phyloP scores from a whole-genome alignment of 495 filamentous ascomycete species.

The Lophiotrema nucula region DNA sequence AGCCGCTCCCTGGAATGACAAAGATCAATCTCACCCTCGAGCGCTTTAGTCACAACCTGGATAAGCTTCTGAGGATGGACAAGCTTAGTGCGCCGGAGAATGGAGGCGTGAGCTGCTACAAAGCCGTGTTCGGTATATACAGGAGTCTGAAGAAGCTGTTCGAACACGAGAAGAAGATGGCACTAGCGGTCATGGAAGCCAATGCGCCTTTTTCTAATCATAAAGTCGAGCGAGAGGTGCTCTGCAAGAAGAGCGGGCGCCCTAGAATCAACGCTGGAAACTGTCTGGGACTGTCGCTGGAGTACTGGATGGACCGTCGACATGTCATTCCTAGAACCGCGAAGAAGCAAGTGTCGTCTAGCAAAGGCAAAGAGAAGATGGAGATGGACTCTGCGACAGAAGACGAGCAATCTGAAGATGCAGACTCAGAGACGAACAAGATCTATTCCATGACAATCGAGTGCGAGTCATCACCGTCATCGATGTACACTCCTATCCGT shows the following conservation, averaged over 20 bases:
- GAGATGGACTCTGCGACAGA: constrained; percentile 21
- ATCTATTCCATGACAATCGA: constrained; percentile 65
- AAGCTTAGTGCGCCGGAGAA: constrained; percentile 66
- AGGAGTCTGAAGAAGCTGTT: constrained; percentile 62
- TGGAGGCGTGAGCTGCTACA: constrained; percentile 69
- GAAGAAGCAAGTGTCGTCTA: constrained; percentile 24
- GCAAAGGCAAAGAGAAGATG: constrained; percentile 29
- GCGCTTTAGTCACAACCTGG: constrained; percentile 75
- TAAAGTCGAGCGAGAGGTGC: constrained; percentile 50
- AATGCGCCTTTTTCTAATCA: constrained; percentile 50
- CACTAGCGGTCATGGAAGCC: constrained; percentile 43
- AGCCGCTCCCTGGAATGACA: constrained; percentile 45
- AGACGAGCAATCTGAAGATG: constrained; percentile 20
- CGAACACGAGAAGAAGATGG: constrained; percentile 63
- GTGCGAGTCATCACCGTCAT: constrained; percentile 54
- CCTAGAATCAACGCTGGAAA: constrained; percentile 74
- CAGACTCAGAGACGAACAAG: constrained; percentile 35
- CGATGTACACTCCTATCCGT: constrained; percentile 58
- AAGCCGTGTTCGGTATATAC: constrained; percentile 80
- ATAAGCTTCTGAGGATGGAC: constrained; percentile 74
- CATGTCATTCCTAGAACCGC: constrained; percentile 41
- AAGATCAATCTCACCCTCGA: constrained; percentile 59
- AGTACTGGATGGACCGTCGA: constrained; percentile 79
- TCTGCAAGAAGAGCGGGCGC: constrained; percentile 68
- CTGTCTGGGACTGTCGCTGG: constrained; percentile 71